Evolutionary conservation across 176 grass and related monocot genomes (phyloP).

Genomic region (Themeda triandra): DNA sequence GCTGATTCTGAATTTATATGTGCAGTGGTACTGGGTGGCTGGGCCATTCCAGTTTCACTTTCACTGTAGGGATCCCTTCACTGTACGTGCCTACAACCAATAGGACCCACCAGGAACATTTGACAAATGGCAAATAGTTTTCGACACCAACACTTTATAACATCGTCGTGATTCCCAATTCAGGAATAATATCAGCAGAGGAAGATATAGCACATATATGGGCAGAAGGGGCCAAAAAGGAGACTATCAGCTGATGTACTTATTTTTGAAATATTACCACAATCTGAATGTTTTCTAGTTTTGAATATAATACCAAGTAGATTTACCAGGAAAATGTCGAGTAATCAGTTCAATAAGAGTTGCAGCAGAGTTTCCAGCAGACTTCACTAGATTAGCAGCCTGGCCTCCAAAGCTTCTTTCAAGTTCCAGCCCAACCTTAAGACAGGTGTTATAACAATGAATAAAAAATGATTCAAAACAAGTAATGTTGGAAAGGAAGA

Average conservation of each 20-base stretch:
- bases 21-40: not conserved
- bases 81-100: not conserved
- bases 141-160: not conserved
- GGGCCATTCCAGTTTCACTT: not conserved
- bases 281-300: not conserved
- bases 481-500: not conserved
- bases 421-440: slow-evolving; percentile 76
- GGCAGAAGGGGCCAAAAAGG: not conserved
- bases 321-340: slow-evolving; percentile 88
- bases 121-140: slow-evolving; percentile 10
- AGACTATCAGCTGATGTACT: not conserved
- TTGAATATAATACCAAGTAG: not conserved
- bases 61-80: not conserved
- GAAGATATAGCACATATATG: slow-evolving; percentile 1
- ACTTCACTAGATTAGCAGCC: slow-evolving; percentile 84
- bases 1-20: not conserved
- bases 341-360: slow-evolving; percentile 67
- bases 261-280: not conserved
- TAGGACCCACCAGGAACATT: not conserved
- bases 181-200: not conserved
- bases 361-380: slow-evolving; percentile 76
- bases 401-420: slow-evolving; percentile 73
- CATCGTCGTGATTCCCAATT: not conserved
- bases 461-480: slow-evolving; percentile 1
- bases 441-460: not conserved